These are phyloP conservation scores for Penicillium sp. DNA, from an alignment of 2,329 filamentous ascomycete genomes.

Conservation along the genomic window DNA sequence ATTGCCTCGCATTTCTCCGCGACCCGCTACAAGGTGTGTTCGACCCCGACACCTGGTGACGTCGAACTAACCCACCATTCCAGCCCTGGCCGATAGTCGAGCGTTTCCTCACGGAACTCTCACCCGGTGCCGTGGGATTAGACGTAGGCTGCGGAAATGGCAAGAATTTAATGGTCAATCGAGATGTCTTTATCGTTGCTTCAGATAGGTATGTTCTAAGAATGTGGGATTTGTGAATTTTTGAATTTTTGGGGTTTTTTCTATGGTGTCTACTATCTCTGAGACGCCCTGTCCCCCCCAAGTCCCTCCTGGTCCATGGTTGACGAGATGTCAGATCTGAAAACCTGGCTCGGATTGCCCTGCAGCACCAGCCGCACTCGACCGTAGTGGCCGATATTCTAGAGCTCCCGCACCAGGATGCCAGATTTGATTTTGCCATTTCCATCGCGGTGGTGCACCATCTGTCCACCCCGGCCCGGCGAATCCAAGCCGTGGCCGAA, in stretches of 20 bases:
- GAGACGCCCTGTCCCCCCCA: not conserved
- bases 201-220: conserved; percentile 70
- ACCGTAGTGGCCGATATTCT: conserved; percentile 81
- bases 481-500: conserved; percentile 70
- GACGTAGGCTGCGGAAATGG: conserved; percentile 97
- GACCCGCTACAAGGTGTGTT: conserved; percentile 63
- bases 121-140: conserved; percentile 74
- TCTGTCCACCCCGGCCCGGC: conserved; percentile 73
- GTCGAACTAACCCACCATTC: conserved; percentile 3
- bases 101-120: conserved; percentile 68
- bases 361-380: conserved; percentile 62
- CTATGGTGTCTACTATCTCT: conserved; percentile 31
- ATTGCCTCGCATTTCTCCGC: conserved; percentile 53
- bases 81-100: conserved; percentile 91
- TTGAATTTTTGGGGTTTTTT: conserved; percentile 28
- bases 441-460: conserved; percentile 95
- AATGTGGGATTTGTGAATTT: not conserved
- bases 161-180: conserved; percentile 86
- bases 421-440: conserved; percentile 79
- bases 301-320: conserved; percentile 7
- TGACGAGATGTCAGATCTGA: conserved; percentile 50
- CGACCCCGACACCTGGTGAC: not conserved
- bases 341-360: conserved; percentile 61
- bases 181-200: conserved; percentile 74
- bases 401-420: conserved; percentile 72